Evolutionary conservation across 257 asterid genomes (phyloP), one percentile per base, ranked within the genome.

Genomic region (Rehmannia glutinosa): DNA sequence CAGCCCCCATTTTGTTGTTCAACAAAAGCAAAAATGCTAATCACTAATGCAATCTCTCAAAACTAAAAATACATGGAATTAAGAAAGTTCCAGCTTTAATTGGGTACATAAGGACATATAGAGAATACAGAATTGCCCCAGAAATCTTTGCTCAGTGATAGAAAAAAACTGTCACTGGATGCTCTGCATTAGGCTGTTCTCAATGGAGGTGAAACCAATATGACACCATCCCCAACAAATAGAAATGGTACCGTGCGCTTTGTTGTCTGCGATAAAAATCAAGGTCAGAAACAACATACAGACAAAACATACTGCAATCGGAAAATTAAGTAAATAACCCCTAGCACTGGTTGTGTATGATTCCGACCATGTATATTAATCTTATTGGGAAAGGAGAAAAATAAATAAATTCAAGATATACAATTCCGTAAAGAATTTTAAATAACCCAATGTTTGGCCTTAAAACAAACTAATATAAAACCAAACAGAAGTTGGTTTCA

Each of bases 141-240:
- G 16, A 45, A 8, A 15, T 49, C 42, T 32, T n/a, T 21, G n/a
- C 4, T 13, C 8, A 35, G 10, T 35, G 54, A 51, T 12, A 6
- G 59, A 3, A 30, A 19, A 43, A 49, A 69, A 20, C 56, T 6
- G 43, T 11, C 8, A 33, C 53, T 15, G 12, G 43, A 21, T 59
- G 63, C 53, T 52, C 64, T 8, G 33, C 21, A 60, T 84, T 77
- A 89, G 53, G 87, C 87, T 15, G 96, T 84, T 72, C 96, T 75
- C 49, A 87, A 62, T 13, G 96, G 96, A 53, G 96, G 96, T 19
- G 96, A 86, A 55, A 87, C 95, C 80, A 89, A 72, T 47, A 89
- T 89, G 42, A 89, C 96, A 19, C 95, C 95, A 67, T 89, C 96
- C 55, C 96, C 96, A 42, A 89, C 96, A 62, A 89, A 89, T 10